Base-by-base conservation (phyloP, 441 rosid species). In the Euphorbia corollata region DNA sequence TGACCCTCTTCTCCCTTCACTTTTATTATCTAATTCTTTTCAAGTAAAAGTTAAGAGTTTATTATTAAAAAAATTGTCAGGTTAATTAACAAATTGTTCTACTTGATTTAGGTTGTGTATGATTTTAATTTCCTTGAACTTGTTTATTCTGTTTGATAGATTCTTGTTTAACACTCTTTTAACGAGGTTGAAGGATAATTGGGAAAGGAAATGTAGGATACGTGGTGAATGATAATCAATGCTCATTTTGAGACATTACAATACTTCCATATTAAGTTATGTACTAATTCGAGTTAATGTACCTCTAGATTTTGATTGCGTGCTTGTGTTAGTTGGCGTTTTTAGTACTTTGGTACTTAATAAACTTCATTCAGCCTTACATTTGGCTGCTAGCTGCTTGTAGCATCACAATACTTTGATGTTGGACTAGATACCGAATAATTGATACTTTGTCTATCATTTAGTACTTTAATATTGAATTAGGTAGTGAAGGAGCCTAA, bases 171-270 rank as follows among this genome's bases (percentile, higher is more conserved):
- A n/a, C n/a, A n/a, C n/a, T n/a, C n/a, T 27, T 39, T 64, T 19
- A 75, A 41, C 6, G 82, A 64, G 54, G 66, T 62, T 5, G 75
- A 59, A 27, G 73, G 61, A 18, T 64, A n/a, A n/a, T n/a, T n/a
- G n/a, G n/a, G n/a, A n/a, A n/a, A n/a, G 48, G 77, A 87, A 97
- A 78, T 95, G 74, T 0, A 86, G 70, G 74, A 69, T 85, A 48
- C 82, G 87, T 64, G 96, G 85, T 86, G 55, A 60, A 85, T 81
- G 63, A 45, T 41, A 27, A 19, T 18, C 51, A 54, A n/a, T n/a
- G n/a, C n/a, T n/a, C n/a, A n/a, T n/a, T n/a, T n/a, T n/a, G n/a
- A 27, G 32, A 18, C 51, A 47, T 47, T 12, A 2, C 4, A 16
- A 4, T 47, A 47, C 18, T 47, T 13, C 18, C 1, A 85, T 27